phyloP scores from a whole-genome alignment of 1,139 yeast species.

The Blastobotrys elegans region DNA sequence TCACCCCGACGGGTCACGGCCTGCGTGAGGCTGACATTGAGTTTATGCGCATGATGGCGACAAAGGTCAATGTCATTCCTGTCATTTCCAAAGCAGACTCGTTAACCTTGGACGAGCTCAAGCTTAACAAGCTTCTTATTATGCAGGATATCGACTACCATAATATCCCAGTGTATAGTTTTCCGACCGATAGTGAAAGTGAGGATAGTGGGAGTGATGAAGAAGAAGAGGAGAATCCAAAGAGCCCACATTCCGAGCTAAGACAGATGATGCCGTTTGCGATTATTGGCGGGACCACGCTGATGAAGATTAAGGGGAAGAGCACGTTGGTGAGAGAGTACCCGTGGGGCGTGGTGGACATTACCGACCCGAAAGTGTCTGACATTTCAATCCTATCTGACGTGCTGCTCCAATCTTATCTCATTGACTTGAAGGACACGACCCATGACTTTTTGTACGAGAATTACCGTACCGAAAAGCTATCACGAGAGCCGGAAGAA shows the following conservation, averaged over 20 bases:
- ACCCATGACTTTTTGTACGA: constrained; percentile 93
- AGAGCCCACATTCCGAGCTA: constrained; percentile 43
- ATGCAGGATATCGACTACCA: constrained; percentile 75
- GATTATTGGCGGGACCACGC: constrained; percentile 57
- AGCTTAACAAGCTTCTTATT: constrained; percentile 59
- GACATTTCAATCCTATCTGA: constrained; percentile 78
- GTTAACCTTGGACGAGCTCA: constrained; percentile 71
- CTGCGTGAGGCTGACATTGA: constrained; percentile 68
- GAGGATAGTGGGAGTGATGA: constrained; percentile 52
- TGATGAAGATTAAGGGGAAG: constrained; percentile 51
- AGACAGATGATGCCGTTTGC: constrained; percentile 83
- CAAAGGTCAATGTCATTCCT: constrained; percentile 82
- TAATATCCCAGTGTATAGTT: constrained; percentile 80
- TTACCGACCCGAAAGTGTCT: constrained; percentile 73
- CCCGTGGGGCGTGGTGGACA: constrained; percentile 92
- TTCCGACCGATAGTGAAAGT: constrained; percentile 49
- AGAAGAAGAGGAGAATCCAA: constrained; percentile 49
- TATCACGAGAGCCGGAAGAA: constrained; percentile 41
- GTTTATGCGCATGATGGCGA: constrained; percentile 72
- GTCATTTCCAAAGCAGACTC: constrained; percentile 85
- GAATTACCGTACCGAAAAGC: constrained; percentile 85
- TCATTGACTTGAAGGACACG: constrained; percentile 86
- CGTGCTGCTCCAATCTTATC: constrained; percentile 79
- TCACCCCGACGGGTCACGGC: constrained; percentile 76
- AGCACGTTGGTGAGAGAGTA: constrained; percentile 61